Percentiles rank a stretch among this genome's conserved stretches.
Evolutionary conservation across 768 basidiomycete species (phyloP).

Genomic region (Trametes meyenii): DNA sequence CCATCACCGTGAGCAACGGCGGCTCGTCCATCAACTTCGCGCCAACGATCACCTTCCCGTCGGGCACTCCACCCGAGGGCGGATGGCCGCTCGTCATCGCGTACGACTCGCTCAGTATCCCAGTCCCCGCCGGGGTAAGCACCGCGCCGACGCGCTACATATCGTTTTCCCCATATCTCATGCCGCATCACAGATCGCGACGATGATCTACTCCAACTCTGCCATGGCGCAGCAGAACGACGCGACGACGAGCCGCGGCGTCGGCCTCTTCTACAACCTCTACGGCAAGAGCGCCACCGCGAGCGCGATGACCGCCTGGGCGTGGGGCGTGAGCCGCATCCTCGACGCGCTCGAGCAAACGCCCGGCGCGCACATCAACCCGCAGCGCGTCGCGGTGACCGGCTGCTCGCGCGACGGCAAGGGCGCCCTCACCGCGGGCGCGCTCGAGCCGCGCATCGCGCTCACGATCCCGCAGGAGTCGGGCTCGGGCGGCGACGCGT

Average conservation of each 20-base stretch:
- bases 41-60: constrained; percentile 48
- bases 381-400: constrained; percentile 52
- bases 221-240: constrained; percentile 55
- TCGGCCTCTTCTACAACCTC: constrained; percentile 60
- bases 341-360: constrained; percentile 61
- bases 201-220: constrained; percentile 56
- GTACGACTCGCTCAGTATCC: constrained; percentile 47
- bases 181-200: constrained; percentile 33
- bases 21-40: constrained; percentile 54
- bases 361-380: constrained; percentile 49
- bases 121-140: constrained; percentile 34
- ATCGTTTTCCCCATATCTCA: not conserved
- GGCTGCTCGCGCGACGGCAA: constrained; percentile 67
- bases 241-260: constrained; percentile 47
- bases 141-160: not conserved
- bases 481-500: constrained; percentile 60
- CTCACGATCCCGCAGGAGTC: constrained; percentile 67
- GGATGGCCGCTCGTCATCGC: constrained; percentile 56
- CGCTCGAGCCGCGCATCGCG: constrained; percentile 59
- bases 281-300: constrained; percentile 52
- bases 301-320: constrained; percentile 62
- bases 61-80: constrained; percentile 42
- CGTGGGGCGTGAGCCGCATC: constrained; percentile 61
- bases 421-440: constrained; percentile 60
- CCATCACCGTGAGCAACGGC: constrained; percentile 49